A percentile compares a stretch with the other conserved stretches of the same genome.
These are phyloP conservation scores for Gastrolobium bilobum DNA, from an alignment of 306 rosid species.

Conservation along the genomic window DNA sequence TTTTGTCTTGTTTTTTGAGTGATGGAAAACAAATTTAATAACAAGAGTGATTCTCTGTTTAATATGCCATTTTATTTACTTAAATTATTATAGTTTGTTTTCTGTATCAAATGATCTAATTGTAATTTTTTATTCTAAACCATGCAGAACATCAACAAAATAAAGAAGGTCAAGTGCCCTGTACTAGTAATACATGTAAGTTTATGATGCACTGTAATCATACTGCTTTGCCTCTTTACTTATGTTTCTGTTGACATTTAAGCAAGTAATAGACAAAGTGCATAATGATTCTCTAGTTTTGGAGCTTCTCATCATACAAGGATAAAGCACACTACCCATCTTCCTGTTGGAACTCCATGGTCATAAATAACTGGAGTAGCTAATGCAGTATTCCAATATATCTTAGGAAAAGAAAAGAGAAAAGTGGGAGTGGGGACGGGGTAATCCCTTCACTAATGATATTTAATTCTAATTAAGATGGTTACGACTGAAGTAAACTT, in stretches of 20 bases:
- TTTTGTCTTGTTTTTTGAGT: background rate
- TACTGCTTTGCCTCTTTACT: conserved; percentile 16
- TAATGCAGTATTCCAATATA: background rate
- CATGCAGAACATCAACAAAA: conserved; percentile 94
- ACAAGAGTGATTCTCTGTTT: conserved; percentile 8
- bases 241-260: conserved; percentile 25
- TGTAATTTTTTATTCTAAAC: conserved; percentile 7
- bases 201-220: conserved; percentile 38
- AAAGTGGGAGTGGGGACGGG: background rate
- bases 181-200: conserved; percentile 99
- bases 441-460: background rate
- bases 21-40: conserved; percentile 27
- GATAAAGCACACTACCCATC: background rate
- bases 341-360: background rate
- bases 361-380: background rate
- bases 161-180: conserved; percentile 95
- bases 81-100: background rate
- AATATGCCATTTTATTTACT: conserved; percentile 10
- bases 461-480: background rate
- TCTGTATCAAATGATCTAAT: conserved; percentile 39
- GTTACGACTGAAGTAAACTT: conserved; percentile 3
- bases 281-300: conserved; percentile 22
- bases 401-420: conserved; percentile 5
- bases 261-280: background rate
- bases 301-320: conserved; percentile 9